Percentiles rank a stretch among this genome's conserved stretches.
Evolutionary conservation across 129 eudicot genomes (phyloP).

Genomic region (Pseudognaphalium luteoalbum): DNA sequence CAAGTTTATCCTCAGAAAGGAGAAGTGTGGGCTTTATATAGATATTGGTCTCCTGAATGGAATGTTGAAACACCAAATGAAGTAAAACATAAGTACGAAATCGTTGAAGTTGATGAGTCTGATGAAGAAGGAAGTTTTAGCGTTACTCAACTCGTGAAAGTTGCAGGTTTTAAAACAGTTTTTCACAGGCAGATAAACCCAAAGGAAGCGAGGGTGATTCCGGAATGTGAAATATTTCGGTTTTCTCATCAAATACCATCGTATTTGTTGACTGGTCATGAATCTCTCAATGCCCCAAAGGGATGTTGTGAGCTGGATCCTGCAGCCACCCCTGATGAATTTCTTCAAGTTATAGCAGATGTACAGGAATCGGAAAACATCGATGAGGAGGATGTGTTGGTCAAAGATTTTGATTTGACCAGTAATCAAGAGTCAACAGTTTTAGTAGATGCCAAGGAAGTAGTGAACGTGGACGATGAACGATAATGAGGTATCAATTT

Average conservation of each 20-base stretch:
- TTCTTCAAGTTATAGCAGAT: slow-evolving; percentile 52
- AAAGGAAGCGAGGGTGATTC: slow-evolving; percentile 50
- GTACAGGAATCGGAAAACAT: slow-evolving; percentile 41
- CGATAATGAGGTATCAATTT: not conserved
- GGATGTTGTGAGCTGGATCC: slow-evolving; percentile 85
- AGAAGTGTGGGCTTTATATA: slow-evolving; percentile 81
- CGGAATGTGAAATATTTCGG: slow-evolving; percentile 62
- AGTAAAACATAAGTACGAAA: slow-evolving; percentile 57
- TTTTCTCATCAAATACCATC: slow-evolving; percentile 87
- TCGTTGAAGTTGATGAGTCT: slow-evolving; percentile 63
- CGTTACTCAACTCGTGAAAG: slow-evolving; percentile 75
- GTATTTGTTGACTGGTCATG: slow-evolving; percentile 53
- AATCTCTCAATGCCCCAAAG: slow-evolving; percentile 46
- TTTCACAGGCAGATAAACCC: slow-evolving; percentile 67
- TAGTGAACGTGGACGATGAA: slow-evolving; percentile 14
- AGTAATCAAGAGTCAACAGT: slow-evolving; percentile 14
- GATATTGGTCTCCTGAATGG: slow-evolving; percentile 79
- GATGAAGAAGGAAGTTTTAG: slow-evolving; percentile 61
- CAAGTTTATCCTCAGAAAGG: slow-evolving; percentile 65
- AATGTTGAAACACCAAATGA: slow-evolving; percentile 50
- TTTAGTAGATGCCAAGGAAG: slow-evolving; percentile 35
- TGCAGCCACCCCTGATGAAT: slow-evolving; percentile 64
- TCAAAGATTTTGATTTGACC: slow-evolving; percentile 1
- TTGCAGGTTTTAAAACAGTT: slow-evolving; percentile 78
- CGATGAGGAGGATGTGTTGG: slow-evolving; percentile 16